A percentile compares a stretch with the other conserved stretches of the same genome.
These are phyloP conservation scores for Strobilomyces echinocephalus DNA, from an alignment of 768 basidiomycete species.

Conservation along the genomic window DNA sequence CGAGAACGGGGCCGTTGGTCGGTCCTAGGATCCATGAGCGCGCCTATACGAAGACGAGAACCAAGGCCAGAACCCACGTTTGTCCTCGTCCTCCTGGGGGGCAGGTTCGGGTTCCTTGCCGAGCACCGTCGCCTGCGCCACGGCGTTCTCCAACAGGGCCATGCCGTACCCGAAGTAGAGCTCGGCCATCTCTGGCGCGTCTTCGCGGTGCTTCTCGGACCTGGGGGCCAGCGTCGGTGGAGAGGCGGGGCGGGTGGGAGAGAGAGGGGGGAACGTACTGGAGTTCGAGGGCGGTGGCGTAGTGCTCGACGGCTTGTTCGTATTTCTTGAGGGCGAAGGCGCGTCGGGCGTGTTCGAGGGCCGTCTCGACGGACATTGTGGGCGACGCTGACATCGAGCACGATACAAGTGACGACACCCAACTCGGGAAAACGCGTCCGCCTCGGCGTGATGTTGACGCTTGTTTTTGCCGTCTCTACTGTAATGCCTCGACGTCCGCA, in stretches of 20 bases:
- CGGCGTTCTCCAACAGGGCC: conserved; percentile 89
- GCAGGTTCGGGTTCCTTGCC: conserved; percentile 72
- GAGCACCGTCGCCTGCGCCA: conserved; percentile 79
- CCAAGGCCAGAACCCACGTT: conserved; percentile 23
- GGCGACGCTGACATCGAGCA: conserved; percentile 11
- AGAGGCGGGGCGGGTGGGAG: background rate
- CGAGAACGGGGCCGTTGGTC: conserved; percentile 57
- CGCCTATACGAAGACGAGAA: too few relatives aligned
- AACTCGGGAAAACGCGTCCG: too few relatives aligned
- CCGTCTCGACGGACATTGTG: conserved; percentile 43
- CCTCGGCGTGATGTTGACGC: conserved; percentile 17
- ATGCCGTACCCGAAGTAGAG: conserved; percentile 89
- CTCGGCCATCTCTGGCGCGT: conserved; percentile 81
- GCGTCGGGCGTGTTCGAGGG: conserved; percentile 78
- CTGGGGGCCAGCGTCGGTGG: conserved; percentile 37
- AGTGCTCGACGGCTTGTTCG: conserved; percentile 79
- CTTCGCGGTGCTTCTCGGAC: conserved; percentile 69
- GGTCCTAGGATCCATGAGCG: conserved; percentile 23
- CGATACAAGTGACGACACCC: too few relatives aligned
- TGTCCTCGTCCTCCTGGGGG: conserved; percentile 38
- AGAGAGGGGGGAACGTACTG: conserved; percentile 54
- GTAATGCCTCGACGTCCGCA: conserved; percentile 49
- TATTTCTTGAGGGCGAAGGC: conserved; percentile 84
- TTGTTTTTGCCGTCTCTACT: too few relatives aligned
- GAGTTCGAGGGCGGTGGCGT: conserved; percentile 78